phyloP scores from a whole-genome alignment of 192 early-diverging fungal species.

The Spizellomyces sp. region DNA sequence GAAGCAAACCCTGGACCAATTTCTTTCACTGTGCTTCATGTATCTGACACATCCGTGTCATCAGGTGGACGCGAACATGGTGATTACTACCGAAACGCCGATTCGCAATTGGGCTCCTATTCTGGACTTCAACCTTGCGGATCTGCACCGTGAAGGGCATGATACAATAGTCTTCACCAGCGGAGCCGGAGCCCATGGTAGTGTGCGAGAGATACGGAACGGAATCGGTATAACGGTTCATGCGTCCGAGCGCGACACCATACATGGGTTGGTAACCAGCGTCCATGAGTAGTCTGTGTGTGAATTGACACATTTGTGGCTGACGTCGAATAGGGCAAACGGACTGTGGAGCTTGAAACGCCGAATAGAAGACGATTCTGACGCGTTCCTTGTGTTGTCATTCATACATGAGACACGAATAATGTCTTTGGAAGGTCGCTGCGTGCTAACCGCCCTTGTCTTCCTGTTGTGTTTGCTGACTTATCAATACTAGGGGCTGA shows the following conservation, averaged over 20 bases:
- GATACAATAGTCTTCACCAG: conserved; percentile 38
- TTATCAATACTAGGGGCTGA: too few relatives aligned
- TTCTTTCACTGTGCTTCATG: background rate
- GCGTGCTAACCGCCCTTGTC: too few relatives aligned
- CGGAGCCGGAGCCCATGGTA: conserved; percentile 15
- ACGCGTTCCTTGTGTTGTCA: too few relatives aligned
- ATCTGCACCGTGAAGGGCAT: conserved; percentile 19
- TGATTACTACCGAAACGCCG: background rate
- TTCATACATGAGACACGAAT: too few relatives aligned
- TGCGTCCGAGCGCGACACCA: background rate
- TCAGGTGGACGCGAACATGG: background rate
- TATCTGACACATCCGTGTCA: background rate
- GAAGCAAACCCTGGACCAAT: too few relatives aligned
- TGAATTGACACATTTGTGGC: background rate
- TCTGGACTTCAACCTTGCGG: conserved; percentile 40
- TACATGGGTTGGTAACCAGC: too few relatives aligned
- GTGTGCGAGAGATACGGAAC: conserved; percentile 21
- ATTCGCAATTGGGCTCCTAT: conserved; percentile 39
- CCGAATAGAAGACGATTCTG: background rate
- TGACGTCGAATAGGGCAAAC: conserved; percentile 11
- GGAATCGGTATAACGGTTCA: conserved; percentile 20
- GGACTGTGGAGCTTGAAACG: conserved; percentile 33
- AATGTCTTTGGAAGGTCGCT: too few relatives aligned
- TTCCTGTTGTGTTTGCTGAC: too few relatives aligned
- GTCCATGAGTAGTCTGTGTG: too few relatives aligned